Conservation (phyloP, 306 rosid species). For the Ammopiptanthus mongolicus region DNA sequence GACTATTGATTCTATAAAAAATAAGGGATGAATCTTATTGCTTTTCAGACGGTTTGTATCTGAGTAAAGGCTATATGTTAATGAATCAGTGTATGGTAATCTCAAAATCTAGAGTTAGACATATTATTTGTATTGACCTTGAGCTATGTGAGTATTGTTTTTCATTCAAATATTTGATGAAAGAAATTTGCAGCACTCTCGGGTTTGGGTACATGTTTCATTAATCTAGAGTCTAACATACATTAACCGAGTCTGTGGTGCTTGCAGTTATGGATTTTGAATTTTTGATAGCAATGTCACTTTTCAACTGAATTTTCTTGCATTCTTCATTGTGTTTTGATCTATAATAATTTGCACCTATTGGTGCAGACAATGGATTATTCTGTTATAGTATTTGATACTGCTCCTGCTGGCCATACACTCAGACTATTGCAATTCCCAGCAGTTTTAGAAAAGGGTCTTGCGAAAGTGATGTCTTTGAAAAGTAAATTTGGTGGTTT, state of each 20-base stretch:
- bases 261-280: not conserved
- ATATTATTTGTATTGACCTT: not conserved
- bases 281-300: not conserved
- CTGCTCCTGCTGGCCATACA: conserved; percentile 99
- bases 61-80: not conserved
- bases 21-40: not conserved
- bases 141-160: not conserved
- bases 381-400: conserved; percentile 93
- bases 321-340: not conserved
- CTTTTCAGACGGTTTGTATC: not conserved
- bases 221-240: conserved; percentile 23
- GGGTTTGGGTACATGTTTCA: not conserved
- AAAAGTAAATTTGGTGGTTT: conserved; percentile 92
- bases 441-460: conserved; percentile 91
- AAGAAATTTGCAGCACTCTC: not conserved
- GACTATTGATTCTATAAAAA: not conserved
- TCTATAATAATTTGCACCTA: conserved; percentile 40
- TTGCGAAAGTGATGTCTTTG: conserved; percentile 88
- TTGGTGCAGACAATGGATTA: conserved; percentile 99
- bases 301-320: not conserved
- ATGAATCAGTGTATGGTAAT: not conserved
- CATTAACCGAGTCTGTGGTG: not conserved
- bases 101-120: not conserved
- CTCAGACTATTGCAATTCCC: conserved; percentile 95
- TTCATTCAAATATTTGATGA: not conserved